Conservation (phyloP, 2,329 filamentous ascomycete genomes). For the Paracorniculantispora psalliotae region DNA sequence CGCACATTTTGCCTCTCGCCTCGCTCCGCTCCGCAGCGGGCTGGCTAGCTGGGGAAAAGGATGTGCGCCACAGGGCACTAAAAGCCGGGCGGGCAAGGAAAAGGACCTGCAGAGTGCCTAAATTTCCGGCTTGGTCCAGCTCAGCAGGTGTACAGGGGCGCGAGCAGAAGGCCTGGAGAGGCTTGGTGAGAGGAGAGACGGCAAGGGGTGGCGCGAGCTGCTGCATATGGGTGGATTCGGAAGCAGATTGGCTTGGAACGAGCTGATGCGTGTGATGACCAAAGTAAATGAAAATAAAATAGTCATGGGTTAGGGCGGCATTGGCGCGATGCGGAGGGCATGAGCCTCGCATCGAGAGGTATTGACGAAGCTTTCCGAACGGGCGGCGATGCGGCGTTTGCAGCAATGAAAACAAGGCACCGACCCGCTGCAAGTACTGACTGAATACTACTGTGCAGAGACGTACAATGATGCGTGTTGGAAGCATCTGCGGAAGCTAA, state of each 20-base stretch:
- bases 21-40: slow-evolving; percentile 11
- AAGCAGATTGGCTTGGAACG: neutral
- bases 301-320: neutral
- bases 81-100: neutral
- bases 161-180: neutral
- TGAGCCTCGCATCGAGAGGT: too few relatives aligned
- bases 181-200: slow-evolving; percentile 3
- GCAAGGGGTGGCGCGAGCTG: neutral
- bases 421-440: neutral
- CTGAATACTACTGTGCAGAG: neutral
- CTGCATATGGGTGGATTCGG: slow-evolving; percentile 8
- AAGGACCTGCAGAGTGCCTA: neutral
- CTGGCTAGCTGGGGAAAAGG: slow-evolving; percentile 3
- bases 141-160: neutral
- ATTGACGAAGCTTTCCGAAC: neutral
- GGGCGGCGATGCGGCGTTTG: neutral
- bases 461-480: neutral
- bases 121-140: neutral
- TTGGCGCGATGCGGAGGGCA: neutral
- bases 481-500: neutral
- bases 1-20: slow-evolving; percentile 6
- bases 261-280: neutral
- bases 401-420: neutral
- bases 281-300: neutral
- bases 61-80: slow-evolving; percentile 10